A percentile compares a stretch with the other conserved stretches of the same genome.
Conservation (phyloP, 495 filamentous ascomycete species). For the Podospora tetraspora region DNA sequence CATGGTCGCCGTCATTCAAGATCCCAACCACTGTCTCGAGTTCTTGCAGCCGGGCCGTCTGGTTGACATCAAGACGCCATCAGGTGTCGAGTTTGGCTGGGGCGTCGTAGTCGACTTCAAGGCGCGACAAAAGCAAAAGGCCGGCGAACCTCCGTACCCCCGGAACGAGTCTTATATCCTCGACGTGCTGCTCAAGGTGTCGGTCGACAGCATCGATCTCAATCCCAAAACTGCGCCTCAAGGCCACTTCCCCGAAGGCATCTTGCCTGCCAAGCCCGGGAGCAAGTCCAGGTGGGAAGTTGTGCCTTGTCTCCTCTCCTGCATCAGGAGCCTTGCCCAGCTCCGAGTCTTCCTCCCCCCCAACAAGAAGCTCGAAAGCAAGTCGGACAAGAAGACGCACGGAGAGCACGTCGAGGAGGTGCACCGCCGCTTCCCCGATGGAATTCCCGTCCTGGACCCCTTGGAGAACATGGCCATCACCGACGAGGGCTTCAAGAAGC, state of each 20-base stretch:
- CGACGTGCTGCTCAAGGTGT: conserved; percentile 74
- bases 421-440: conserved; percentile 83
- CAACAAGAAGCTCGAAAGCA: conserved; percentile 56
- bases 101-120: conserved; percentile 72
- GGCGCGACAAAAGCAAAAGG: conserved; percentile 54
- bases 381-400: conserved; percentile 57
- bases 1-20: conserved; percentile 80
- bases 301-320: conserved; percentile 79
- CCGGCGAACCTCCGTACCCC: conserved; percentile 55
- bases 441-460: conserved; percentile 79
- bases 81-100: conserved; percentile 79
- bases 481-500: conserved; percentile 87
- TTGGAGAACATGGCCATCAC: conserved; percentile 91
- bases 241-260: conserved; percentile 32
- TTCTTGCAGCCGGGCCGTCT: conserved; percentile 79
- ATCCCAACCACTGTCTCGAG: conserved; percentile 74
- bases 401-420: conserved; percentile 66
- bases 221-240: conserved; percentile 26
- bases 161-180: conserved; percentile 72
- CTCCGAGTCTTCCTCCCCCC: conserved; percentile 69
- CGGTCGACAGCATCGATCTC: conserved; percentile 46
- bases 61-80: conserved; percentile 72
- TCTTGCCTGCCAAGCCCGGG: conserved; percentile 19
- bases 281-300: conserved; percentile 62
- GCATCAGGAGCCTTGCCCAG: conserved; percentile 70